These are phyloP conservation scores for Aspergillus pseudonomiae DNA, from an alignment of 2,329 filamentous ascomycete species.

Conservation along the genomic window DNA sequence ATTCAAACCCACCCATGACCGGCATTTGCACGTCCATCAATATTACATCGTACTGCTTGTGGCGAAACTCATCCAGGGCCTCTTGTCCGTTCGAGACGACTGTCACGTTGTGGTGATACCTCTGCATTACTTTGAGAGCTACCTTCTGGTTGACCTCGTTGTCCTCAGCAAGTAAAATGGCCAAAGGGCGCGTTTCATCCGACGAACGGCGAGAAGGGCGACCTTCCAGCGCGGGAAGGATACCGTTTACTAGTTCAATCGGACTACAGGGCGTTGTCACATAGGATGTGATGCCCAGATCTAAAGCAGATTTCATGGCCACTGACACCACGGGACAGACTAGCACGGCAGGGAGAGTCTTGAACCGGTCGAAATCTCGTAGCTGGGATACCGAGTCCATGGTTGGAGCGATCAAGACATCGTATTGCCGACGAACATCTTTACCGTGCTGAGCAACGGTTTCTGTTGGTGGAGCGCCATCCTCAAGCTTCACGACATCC, in stretches of 20 bases:
- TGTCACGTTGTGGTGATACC: slow-evolving; percentile 69
- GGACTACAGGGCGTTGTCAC: slow-evolving; percentile 96
- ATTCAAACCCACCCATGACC: slow-evolving; percentile 94
- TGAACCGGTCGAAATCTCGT: slow-evolving; percentile 89
- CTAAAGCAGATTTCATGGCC: slow-evolving; percentile 87
- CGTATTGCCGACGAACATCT: slow-evolving; percentile 67
- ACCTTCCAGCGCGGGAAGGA: slow-evolving; percentile 93
- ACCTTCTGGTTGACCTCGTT: slow-evolving; percentile 96
- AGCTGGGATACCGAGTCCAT: slow-evolving; percentile 83
- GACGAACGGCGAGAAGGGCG: slow-evolving; percentile 86
- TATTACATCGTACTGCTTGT: slow-evolving; percentile 86
- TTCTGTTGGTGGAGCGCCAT: slow-evolving; percentile 63
- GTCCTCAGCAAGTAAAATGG: slow-evolving; percentile 93
- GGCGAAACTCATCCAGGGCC: slow-evolving; percentile 66
- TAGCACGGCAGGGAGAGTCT: slow-evolving; percentile 94
- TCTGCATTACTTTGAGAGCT: slow-evolving; percentile 94
- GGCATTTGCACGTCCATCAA: slow-evolving; percentile 99
- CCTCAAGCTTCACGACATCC: slow-evolving; percentile 75
- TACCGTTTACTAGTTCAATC: slow-evolving; percentile 92
- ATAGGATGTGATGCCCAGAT: slow-evolving; percentile 96
- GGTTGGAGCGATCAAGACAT: slow-evolving; percentile 94
- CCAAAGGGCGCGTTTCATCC: slow-evolving; percentile 92
- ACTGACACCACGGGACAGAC: slow-evolving; percentile 87
- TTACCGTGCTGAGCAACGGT: slow-evolving; percentile 53
- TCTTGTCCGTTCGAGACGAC: slow-evolving; percentile 91